Conservation (phyloP, 208 protist species). For the Naegleria gruberi region DNA sequence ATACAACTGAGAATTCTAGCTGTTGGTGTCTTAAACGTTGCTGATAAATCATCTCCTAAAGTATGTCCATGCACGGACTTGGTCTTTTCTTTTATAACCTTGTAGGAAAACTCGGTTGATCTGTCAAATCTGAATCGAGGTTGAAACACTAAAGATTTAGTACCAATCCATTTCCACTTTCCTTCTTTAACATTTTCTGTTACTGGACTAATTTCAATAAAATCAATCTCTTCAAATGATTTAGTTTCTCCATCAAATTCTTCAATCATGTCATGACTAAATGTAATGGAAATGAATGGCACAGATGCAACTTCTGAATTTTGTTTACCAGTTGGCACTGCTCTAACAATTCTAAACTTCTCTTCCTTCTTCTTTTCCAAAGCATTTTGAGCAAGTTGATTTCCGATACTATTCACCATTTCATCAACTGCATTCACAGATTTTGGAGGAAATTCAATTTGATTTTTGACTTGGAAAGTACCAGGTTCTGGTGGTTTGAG, state of each 20-base stretch:
- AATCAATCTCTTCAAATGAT: background rate
- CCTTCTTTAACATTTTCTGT: background rate
- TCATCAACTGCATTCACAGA: background rate
- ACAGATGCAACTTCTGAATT: background rate
- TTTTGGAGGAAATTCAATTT: background rate
- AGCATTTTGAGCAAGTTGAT: too few relatives aligned
- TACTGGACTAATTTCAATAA: background rate
- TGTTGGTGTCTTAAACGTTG: background rate
- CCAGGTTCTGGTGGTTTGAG: background rate
- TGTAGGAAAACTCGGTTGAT: background rate
- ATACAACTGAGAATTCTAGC: background rate
- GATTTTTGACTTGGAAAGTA: background rate
- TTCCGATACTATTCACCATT: too few relatives aligned
- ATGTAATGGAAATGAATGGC: background rate
- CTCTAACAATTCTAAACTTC: background rate
- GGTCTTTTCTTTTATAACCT: background rate
- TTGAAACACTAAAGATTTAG: background rate
- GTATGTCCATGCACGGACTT: background rate
- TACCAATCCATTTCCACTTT: background rate
- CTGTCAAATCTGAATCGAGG: background rate
- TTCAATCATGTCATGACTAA: constrained; percentile 2
- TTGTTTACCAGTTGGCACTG: background rate
- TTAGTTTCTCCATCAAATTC: background rate
- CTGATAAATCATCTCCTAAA: background rate
- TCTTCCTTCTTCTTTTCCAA: background rate